Conservation (phyloP, 345 rosid species). For the Microthlaspi erraticum region DNA sequence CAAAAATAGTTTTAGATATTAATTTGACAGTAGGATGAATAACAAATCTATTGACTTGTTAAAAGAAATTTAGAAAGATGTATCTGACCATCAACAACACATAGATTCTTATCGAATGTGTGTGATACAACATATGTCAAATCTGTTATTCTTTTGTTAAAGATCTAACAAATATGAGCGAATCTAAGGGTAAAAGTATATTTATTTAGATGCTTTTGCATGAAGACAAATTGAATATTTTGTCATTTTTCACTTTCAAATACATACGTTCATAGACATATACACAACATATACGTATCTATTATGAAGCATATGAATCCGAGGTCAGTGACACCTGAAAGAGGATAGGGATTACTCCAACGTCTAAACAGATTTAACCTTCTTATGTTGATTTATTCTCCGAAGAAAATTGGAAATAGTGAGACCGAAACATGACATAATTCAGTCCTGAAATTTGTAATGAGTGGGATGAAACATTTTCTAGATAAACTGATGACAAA, state of each 20-base stretch:
- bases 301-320: not conserved
- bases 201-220: not conserved
- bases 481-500: too few species aligned
- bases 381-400: slow-evolving; percentile 1
- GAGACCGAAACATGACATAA: not conserved
- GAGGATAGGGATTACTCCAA: too few species aligned
- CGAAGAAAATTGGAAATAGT: not conserved
- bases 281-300: not conserved
- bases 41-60: not conserved
- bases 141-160: slow-evolving; percentile 4
- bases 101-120: slow-evolving; percentile 31
- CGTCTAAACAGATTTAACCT: too few species aligned
- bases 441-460: slow-evolving; percentile 3
- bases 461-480: slow-evolving; percentile 37
- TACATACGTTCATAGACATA: not conserved
- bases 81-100: slow-evolving; percentile 28
- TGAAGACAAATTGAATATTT: not conserved
- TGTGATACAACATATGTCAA: slow-evolving; percentile 11
- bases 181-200: not conserved
- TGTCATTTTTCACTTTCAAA: not conserved
- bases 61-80: slow-evolving; percentile 15
- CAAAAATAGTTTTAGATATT: not conserved
- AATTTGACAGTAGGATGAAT: slow-evolving; percentile 1
- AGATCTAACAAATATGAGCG: not conserved
- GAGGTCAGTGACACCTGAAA: too few species aligned